Base-by-base conservation (phyloP, 331 rosid species). In the Acacia pycnantha region DNA sequence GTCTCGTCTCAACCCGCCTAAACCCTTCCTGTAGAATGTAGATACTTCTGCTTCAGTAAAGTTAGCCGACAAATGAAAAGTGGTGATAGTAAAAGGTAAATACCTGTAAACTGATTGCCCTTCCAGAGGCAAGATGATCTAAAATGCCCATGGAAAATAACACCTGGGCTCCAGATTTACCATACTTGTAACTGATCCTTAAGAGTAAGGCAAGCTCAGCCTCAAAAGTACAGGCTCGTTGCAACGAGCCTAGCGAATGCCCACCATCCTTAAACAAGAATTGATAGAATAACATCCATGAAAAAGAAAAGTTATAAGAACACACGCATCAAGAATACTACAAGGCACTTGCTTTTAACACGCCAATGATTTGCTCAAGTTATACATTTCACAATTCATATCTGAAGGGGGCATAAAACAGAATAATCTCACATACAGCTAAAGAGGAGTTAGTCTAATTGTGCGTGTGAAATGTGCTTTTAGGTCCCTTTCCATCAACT, bases 131-230 rank as follows among this genome's bases (percentile, higher is more conserved):
- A 86, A 95, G 88, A 79, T 95, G 91, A 88, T 95, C 98, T 81
- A 95, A 84, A 81, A 90, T 77, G 67, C 97, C 97, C 92, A 89
- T 90, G 82, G 99, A 92, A 69, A 90, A 88, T 50, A 95, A 88
- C 73, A 93, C 94, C 86, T 91, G 97, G 58, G 97, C 97, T 81
- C 99, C 99, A 80, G 93, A 88, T 84, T 95, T 95, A 78, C 99
- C 97, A 72, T 95, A 95, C 67, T 88, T 90, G 90, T 95, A 91
- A 83, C 97, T 90, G 62, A 92, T 88, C 85, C 99, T 86, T 50
- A 94, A 85, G 59, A 95, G 84, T 77, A 93, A 85, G 85, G 97
- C 94, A 43, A 95, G 94, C 73, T 93, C 97, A 79, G 98, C 97
- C 87, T 92, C 98, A 31, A 95, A 92, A 4, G 97, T 89, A 81